Percentiles rank a stretch among this genome's conserved stretches.
Evolutionary conservation across 345 rosid species (phyloP).

Genomic region (Eucalyptus tenuipes): DNA sequence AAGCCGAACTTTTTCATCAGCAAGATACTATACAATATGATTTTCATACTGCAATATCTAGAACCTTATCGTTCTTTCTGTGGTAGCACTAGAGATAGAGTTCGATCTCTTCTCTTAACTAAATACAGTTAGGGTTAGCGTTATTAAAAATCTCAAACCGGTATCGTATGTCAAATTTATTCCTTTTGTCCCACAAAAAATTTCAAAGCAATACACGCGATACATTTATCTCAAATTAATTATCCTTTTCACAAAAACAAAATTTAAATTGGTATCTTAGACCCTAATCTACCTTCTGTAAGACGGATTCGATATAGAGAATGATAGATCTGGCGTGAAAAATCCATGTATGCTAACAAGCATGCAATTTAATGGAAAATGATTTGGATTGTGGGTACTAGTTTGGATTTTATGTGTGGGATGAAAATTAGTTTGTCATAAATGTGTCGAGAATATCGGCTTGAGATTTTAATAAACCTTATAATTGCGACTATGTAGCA

Average conservation of each 20-base stretch:
- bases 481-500: neutral
- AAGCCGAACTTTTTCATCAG: neutral
- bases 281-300: fast-evolving
- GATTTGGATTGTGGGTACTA: neutral
- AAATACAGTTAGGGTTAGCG: fast-evolving
- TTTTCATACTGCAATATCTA: neutral
- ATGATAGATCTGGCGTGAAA: neutral
- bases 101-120: neutral
- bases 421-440: neutral
- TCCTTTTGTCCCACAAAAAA: fast-evolving
- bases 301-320: fast-evolving
- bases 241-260: fast-evolving
- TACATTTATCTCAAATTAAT: neutral
- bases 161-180: neutral
- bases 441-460: fast-evolving
- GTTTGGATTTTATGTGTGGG: neutral
- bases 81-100: neutral
- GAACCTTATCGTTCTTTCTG: neutral
- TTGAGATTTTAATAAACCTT: neutral
- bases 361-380: neutral
- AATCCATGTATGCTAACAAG: neutral
- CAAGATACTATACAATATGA: neutral
- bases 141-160: neutral
- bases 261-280: fast-evolving
- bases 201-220: fast-evolving